Conservation (phyloP, 495 filamentous ascomycete species). For the Xylaria curta region DNA sequence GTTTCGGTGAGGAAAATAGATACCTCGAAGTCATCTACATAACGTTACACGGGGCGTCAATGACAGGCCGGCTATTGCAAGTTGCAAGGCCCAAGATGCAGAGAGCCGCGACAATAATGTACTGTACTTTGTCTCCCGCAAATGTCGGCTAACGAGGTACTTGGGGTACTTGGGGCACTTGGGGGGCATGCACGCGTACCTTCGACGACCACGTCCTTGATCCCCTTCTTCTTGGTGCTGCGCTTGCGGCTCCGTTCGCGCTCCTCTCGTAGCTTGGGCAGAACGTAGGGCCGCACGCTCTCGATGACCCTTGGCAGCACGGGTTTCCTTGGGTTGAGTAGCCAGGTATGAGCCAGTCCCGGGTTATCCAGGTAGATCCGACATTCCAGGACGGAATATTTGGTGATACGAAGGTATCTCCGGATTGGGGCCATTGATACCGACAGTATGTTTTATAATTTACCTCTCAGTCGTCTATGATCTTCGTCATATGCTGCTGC, state of each 20-base stretch:
- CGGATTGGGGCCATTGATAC: slow-evolving; percentile 77
- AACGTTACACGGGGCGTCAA: slow-evolving; percentile 36
- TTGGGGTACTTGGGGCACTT: not conserved
- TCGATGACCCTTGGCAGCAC: slow-evolving; percentile 82
- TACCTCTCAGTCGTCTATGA: slow-evolving; percentile 6
- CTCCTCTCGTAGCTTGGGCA: slow-evolving; percentile 91
- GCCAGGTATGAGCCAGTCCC: slow-evolving; percentile 77
- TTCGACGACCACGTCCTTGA: slow-evolving; percentile 86
- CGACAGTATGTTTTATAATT: not conserved
- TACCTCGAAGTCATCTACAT: slow-evolving; percentile 89
- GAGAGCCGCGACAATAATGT: slow-evolving; percentile 17
- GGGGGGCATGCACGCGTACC: slow-evolving; percentile 60
- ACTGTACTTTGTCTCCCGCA: slow-evolving; percentile 27
- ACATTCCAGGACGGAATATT: slow-evolving; percentile 90
- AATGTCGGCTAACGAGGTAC: slow-evolving; percentile 6
- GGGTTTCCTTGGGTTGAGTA: slow-evolving; percentile 73
- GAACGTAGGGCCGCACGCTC: slow-evolving; percentile 79
- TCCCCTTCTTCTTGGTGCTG: slow-evolving; percentile 69
- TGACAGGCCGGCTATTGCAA: not conserved
- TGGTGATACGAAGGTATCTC: slow-evolving; percentile 81
- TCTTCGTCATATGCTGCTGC: too few species aligned
- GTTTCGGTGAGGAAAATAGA: slow-evolving; percentile 91
- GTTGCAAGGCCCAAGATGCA: slow-evolving; percentile 9
- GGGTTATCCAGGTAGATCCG: slow-evolving; percentile 95
- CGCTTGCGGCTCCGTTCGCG: slow-evolving; percentile 70